Evolutionary conservation across 352 stramenopile species (phyloP), one percentile per base, ranked within the genome.

Genomic region (Phytophthora europaea): DNA sequence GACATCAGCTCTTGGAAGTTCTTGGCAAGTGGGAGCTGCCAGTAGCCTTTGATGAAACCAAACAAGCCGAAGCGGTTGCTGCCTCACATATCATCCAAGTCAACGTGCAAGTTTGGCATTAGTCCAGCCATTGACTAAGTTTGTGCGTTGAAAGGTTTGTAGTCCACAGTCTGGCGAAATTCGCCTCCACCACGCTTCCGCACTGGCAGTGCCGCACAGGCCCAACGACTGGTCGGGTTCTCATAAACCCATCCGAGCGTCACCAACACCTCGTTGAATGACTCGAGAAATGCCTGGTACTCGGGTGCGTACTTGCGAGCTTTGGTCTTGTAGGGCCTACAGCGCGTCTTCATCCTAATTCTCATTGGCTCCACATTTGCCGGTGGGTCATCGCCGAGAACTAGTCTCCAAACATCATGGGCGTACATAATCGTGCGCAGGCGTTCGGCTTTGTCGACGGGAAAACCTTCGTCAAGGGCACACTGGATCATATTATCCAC

Each of bases 1-100:
- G 53, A 71, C 45, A 82, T n/a, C 9, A 76, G 36, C 15, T 73
- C 70, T 60, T 74, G 68, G 15, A 68, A 80, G 7, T 70, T 48
- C 50, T 69, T 60, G 15, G 65, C 61, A 13, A 76, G 47, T 20
- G 47, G 61, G 4, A 78, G 31, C 16, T 81, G 69, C 64, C 70
- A 75, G 33, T 70, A 81, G 0, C 70, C 59, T 28, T 55, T 68
- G 10, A 68, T 77, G 31, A 31, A 31, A 31, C 8, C 28, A 31
- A 31, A 31, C 28, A 31, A 31, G 4, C 28, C 28, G 6, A 31
- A 31, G 28, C 8, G 28, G 38, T 50, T 66, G 18, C 36, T 40
- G 20, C 65, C 65, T 65, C 40, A 57, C 20, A 72, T 36, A 7
- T 65, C 58, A n/a, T 62, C 65, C 33, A 66, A 22, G n/a, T 58